These are phyloP conservation scores for Cytidiella melzeri DNA, from an alignment of 768 basidiomycete species.

Conservation along the genomic window DNA sequence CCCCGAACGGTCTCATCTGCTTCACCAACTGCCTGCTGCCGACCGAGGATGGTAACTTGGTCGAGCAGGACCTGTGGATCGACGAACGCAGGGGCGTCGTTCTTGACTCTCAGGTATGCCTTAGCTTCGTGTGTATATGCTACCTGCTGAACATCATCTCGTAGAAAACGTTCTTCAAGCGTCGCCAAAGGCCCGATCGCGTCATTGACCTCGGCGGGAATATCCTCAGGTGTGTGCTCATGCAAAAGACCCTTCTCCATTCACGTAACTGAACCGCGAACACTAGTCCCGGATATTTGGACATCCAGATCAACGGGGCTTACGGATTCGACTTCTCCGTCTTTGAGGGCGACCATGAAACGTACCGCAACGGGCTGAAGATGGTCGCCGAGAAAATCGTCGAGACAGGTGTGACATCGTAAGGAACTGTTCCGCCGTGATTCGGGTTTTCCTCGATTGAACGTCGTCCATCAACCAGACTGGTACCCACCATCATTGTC, in stretches of 20 bases:
- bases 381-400: slow-evolving; percentile 69
- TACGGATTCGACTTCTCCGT: slow-evolving; percentile 87
- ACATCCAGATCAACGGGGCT: slow-evolving; percentile 87
- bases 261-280: slow-evolving; percentile 4
- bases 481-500: slow-evolving; percentile 51
- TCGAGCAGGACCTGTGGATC: slow-evolving; percentile 76
- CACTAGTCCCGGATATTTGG: slow-evolving; percentile 82
- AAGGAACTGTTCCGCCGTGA: slow-evolving; percentile 25
- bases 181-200: slow-evolving; percentile 53
- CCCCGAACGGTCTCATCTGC: slow-evolving; percentile 65
- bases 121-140: background rate
- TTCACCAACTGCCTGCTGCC: slow-evolving; percentile 85
- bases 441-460: slow-evolving; percentile 11
- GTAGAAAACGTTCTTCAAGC: slow-evolving; percentile 65
- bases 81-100: slow-evolving; percentile 70
- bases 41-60: slow-evolving; percentile 70
- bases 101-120: slow-evolving; percentile 58
- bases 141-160: background rate
- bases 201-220: slow-evolving; percentile 69
- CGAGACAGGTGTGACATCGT: slow-evolving; percentile 88
- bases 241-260: slow-evolving; percentile 12
- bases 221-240: slow-evolving; percentile 58
- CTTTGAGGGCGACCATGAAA: slow-evolving; percentile 63
- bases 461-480: slow-evolving; percentile 14
- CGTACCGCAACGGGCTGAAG: slow-evolving; percentile 62